These are phyloP conservation scores for Herpetomonas tarakana DNA, from an alignment of 208 protist species.

Conservation along the genomic window DNA sequence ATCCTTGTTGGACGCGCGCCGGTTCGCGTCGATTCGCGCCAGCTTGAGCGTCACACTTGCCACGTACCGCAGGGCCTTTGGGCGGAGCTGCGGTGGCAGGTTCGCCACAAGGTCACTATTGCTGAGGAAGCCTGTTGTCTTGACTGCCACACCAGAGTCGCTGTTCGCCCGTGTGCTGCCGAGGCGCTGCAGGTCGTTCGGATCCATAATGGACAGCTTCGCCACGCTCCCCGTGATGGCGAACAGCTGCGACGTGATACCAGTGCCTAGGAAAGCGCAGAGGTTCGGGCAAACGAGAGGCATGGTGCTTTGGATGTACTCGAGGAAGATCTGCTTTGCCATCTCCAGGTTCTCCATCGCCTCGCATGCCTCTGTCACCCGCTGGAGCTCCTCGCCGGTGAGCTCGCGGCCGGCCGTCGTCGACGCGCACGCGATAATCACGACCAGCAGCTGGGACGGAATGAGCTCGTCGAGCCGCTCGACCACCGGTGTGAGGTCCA, in stretches of 20 bases:
- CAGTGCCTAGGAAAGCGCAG: slow-evolving; percentile 87
- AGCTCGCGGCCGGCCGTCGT: slow-evolving; percentile 79
- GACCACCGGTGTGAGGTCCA: slow-evolving; percentile 66
- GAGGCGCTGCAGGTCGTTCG: slow-evolving; percentile 54
- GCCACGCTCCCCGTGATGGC: slow-evolving; percentile 71
- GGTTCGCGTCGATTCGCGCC: slow-evolving; percentile 83
- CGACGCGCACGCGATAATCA: slow-evolving; percentile 85
- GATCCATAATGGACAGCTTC: slow-evolving; percentile 74
- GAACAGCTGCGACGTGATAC: slow-evolving; percentile 91
- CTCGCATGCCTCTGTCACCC: slow-evolving; percentile 76
- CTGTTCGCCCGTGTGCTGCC: slow-evolving; percentile 59
- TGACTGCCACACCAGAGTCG: slow-evolving; percentile 60
- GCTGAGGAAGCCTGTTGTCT: slow-evolving; percentile 84
- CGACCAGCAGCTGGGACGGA: slow-evolving; percentile 80
- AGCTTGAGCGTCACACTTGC: slow-evolving; percentile 51
- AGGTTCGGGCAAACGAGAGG: slow-evolving; percentile 90
- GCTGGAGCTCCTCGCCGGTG: slow-evolving; percentile 46
- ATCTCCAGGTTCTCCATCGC: slow-evolving; percentile 90
- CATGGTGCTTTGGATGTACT: slow-evolving; percentile 93
- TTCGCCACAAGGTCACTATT: slow-evolving; percentile 84
- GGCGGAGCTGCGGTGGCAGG: slow-evolving; percentile 76
- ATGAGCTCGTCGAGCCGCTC: slow-evolving; percentile 76
- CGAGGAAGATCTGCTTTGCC: slow-evolving; percentile 90
- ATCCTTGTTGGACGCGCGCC: slow-evolving; percentile 55
- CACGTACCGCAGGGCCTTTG: slow-evolving; percentile 80